A percentile compares a stretch with the other conserved stretches of the same genome.
phyloP scores from a whole-genome alignment of 2,329 filamentous ascomycete species.

The Phialophora chinensis region DNA sequence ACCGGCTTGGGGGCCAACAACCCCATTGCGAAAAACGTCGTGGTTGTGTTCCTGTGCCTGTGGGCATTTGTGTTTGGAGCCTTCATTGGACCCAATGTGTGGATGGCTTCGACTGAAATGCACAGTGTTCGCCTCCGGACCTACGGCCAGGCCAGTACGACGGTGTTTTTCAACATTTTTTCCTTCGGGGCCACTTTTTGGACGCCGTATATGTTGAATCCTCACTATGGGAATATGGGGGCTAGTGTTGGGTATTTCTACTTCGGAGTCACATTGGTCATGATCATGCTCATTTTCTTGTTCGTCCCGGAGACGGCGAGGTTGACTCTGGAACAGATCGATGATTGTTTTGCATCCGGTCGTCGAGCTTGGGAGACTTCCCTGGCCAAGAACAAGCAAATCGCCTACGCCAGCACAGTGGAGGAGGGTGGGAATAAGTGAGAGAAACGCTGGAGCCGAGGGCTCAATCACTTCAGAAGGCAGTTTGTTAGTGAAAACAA shows the following conservation, averaged over 20 bases:
- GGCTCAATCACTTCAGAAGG: no score
- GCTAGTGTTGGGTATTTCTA: slow-evolving; percentile 44
- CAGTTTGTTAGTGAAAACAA: no score
- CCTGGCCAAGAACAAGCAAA: slow-evolving; percentile 4
- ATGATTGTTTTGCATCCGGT: slow-evolving; percentile 12
- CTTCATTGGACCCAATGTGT: background rate
- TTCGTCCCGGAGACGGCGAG: slow-evolving; percentile 41
- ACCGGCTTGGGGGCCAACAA: background rate
- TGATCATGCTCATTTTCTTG: slow-evolving; percentile 9
- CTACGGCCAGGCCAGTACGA: background rate
- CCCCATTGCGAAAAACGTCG: background rate
- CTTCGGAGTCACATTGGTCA: slow-evolving; percentile 5
- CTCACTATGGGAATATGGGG: slow-evolving; percentile 36
- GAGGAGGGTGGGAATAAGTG: no score
- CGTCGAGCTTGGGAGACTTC: slow-evolving; percentile 3
- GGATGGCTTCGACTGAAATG: slow-evolving; percentile 8
- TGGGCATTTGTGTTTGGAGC: slow-evolving; percentile 5
- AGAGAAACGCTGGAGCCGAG: no score
- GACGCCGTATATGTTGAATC: slow-evolving; percentile 4
- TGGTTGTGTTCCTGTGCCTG: slow-evolving; percentile 4
- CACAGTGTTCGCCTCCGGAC: slow-evolving; percentile 5
- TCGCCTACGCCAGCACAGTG: background rate
- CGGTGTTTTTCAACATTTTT: slow-evolving; percentile 4
- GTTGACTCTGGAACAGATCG: slow-evolving; percentile 42
- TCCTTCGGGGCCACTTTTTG: slow-evolving; percentile 38